phyloP scores from a whole-genome alignment of 306 rosid species.

The Crotalaria pallida region DNA sequence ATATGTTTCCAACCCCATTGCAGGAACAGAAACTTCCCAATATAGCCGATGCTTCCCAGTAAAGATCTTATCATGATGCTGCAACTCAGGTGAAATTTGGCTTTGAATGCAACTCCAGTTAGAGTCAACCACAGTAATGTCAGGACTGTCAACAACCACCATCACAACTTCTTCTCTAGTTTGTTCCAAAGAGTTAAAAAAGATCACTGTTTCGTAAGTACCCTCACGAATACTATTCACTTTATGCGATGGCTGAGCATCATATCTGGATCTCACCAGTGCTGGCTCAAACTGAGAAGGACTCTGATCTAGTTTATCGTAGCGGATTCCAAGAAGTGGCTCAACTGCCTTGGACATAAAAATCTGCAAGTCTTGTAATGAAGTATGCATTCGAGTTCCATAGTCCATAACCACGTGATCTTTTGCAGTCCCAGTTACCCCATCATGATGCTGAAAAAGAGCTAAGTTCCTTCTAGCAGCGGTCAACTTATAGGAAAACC shows the following conservation, averaged over 20 bases:
- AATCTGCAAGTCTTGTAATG: constrained; percentile 84
- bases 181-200: constrained; percentile 79
- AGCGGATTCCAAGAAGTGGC: constrained; percentile 77
- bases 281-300: constrained; percentile 79
- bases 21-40: constrained; percentile 80
- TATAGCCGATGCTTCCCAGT: constrained; percentile 82
- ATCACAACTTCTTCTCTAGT: constrained; percentile 87
- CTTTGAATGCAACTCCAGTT: constrained; percentile 76
- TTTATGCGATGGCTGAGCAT: constrained; percentile 82
- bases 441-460: constrained; percentile 99
- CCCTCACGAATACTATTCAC: constrained; percentile 55
- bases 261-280: constrained; percentile 79
- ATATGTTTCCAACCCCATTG: constrained; percentile 82
- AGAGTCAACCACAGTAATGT: constrained; percentile 67
- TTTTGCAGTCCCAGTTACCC: constrained; percentile 98
- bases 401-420: constrained; percentile 91
- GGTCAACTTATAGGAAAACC: constrained; percentile 82
- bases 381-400: constrained; percentile 89
- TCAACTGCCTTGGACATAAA: constrained; percentile 90
- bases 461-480: constrained; percentile 98
- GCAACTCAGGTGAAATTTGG: constrained; percentile 86
- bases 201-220: constrained; percentile 54
- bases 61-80: constrained; percentile 58
- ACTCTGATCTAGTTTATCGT: constrained; percentile 64
- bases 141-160: constrained; percentile 70